phyloP scores from a whole-genome alignment of 2,329 filamentous ascomycete species.

The Monosporascus sp. region DNA sequence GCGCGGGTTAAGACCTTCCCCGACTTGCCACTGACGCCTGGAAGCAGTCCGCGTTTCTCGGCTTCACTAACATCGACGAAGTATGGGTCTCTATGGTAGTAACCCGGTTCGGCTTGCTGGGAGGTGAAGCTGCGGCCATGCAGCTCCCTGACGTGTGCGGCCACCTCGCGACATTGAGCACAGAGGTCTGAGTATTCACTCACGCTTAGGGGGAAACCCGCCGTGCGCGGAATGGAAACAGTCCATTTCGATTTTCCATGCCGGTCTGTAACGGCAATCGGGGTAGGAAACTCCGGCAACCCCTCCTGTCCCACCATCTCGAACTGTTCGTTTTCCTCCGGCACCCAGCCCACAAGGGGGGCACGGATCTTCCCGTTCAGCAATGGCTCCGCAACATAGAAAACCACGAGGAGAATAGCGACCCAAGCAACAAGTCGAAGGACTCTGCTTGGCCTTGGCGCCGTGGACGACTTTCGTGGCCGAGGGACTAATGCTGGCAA shows the following conservation, averaged over 20 bases:
- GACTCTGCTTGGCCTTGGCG: conserved; percentile 53
- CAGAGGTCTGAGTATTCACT: conserved; percentile 67
- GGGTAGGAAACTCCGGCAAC: conserved; percentile 67
- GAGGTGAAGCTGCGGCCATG: conserved; percentile 36
- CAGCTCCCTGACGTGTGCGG: conserved; percentile 49
- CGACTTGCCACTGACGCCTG: conserved; percentile 34
- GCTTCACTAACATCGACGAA: conserved; percentile 74
- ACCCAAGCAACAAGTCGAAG: conserved; percentile 53
- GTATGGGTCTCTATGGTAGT: conserved; percentile 59
- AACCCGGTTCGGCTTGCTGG: conserved; percentile 43
- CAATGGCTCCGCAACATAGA: conserved; percentile 42
- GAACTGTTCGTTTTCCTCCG: conserved; percentile 43
- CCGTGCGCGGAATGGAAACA: conserved; percentile 65
- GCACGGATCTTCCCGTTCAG: conserved; percentile 26
- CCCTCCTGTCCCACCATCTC: conserved; percentile 63
- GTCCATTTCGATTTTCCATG: conserved; percentile 70
- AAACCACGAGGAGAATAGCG: conserved; percentile 41
- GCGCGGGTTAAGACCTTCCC: conserved; percentile 31
- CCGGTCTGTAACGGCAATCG: conserved; percentile 63
- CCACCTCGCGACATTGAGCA: conserved; percentile 59
- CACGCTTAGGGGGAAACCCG: conserved; percentile 61
- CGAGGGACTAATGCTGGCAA: conserved; percentile 64
- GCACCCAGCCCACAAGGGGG: conserved; percentile 33
- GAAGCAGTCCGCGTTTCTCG: conserved; percentile 58
- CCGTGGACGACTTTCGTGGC: conserved; percentile 55